phyloP scores from a whole-genome alignment of 495 filamentous ascomycete species.

The Usnea hakonensis region DNA sequence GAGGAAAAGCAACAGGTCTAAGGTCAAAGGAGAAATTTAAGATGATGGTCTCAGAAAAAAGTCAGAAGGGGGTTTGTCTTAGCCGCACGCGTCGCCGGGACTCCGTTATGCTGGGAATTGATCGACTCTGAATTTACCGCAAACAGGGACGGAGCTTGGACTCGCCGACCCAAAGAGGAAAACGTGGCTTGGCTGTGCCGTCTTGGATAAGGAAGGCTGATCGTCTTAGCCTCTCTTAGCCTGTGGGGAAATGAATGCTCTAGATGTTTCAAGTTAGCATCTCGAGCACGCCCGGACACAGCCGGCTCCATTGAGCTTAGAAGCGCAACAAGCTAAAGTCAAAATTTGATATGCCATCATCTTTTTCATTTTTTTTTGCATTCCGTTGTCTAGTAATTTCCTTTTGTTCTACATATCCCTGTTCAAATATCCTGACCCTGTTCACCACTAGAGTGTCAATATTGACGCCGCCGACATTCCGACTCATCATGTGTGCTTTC shows the following conservation, averaged over 20 bases:
- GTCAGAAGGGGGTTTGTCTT: not conserved
- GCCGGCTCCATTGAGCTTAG: not conserved
- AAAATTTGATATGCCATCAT: not conserved
- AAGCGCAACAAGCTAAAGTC: not conserved
- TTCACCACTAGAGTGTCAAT: too few species aligned
- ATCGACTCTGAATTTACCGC: not conserved
- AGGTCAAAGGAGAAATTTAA: too few species aligned
- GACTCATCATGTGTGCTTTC: not conserved
- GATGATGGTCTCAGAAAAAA: too few species aligned
- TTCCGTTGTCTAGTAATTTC: not conserved
- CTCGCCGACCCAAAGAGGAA: not conserved
- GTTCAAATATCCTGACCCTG: too few species aligned
- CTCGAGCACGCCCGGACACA: not conserved
- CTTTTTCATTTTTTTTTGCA: not conserved
- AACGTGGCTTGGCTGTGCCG: not conserved
- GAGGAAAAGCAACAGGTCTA: too few species aligned
- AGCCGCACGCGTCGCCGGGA: not conserved
- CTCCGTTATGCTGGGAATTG: not conserved
- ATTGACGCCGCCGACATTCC: not conserved
- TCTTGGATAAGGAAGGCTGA: not conserved
- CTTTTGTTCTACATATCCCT: not conserved
- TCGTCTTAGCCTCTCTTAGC: too few species aligned
- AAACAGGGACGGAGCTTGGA: not conserved
- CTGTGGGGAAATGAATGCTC: not conserved
- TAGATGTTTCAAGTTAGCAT: not conserved